Base-by-base conservation (phyloP, 2,329 filamentous ascomycete genomes). In the Ceratocystis diversiconidia region DNA sequence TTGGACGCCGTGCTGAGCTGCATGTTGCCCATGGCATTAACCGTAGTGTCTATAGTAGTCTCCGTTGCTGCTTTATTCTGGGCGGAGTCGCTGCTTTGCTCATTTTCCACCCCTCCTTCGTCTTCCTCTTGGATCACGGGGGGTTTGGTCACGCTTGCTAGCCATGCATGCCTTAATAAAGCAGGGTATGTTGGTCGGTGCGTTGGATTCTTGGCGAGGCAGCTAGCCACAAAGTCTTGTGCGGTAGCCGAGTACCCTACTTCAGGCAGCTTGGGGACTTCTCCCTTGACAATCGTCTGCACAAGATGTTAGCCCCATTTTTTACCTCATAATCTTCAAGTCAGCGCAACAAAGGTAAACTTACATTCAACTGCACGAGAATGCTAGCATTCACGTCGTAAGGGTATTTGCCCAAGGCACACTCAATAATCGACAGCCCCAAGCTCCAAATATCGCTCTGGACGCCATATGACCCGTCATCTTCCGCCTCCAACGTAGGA, bases 381-480 rank as follows among this genome's bases (percentile, higher is more conserved):
- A 99, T 99, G 72, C 96, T 97, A 74, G 92, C 94, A 70, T 95
- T 97, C 1, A 95, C 94, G 75, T 99, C 94, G 72, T 99, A 99
- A 1, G 94, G 94, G 74, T 99, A 99, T 71, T 87, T 83, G 59
- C 94, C 94, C 79, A 95, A 85, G 28, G 92, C 92, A 74, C 92
- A 97, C 75, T 99, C 94, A 71, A 99, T 95, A 69, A 99, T 88
- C 32, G 90, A 95, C 73, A 99, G 75, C 17, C 94, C 94, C 70
- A 99, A 76, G 75, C 90, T 96, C 94, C 94, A 99, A 67, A 99
- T 92, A 73, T 99, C 94, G 73, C 90, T 96, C 76, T 97, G 94
- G 48, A 99, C 94, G 73, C 90, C 95, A 76, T 99, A 99, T 1
- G 92, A 95, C 66, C 92, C 92, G 67, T 87, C 87, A 25, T 48